These are phyloP conservation scores for Trametes cinnabarina DNA, from an alignment of 768 basidiomycete genomes.

Conservation along the genomic window DNA sequence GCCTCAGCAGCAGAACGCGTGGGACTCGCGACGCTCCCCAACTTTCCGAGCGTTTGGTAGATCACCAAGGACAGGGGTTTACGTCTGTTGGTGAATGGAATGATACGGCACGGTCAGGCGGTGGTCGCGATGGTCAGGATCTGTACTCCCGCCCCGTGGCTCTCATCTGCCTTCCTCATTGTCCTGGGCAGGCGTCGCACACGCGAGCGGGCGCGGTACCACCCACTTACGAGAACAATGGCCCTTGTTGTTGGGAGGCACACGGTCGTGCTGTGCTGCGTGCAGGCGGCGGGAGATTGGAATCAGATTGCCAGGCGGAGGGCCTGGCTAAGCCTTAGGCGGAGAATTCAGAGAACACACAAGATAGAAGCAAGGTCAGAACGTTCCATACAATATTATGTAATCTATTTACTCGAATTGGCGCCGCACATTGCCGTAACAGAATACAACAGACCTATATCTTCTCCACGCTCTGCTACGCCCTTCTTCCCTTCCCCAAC, in stretches of 20 bases:
- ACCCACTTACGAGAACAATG: slow-evolving; percentile 7
- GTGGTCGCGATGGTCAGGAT: neutral
- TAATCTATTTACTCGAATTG: slow-evolving; percentile 25
- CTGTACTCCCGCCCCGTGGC: neutral
- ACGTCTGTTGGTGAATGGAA: slow-evolving; percentile 17
- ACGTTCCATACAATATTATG: slow-evolving; percentile 25
- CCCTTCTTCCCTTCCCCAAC: slow-evolving; percentile 23
- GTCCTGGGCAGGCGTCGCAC: neutral
- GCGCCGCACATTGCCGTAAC: slow-evolving; percentile 27
- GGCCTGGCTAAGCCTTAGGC: slow-evolving; percentile 1
- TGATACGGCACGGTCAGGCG: slow-evolving; percentile 12
- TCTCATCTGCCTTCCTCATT: neutral
- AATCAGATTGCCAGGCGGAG: slow-evolving; percentile 16
- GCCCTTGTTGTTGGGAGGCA: neutral
- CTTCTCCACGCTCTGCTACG: slow-evolving; percentile 27
- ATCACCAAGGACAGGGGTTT: slow-evolving; percentile 18
- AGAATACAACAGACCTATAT: slow-evolving; percentile 31
- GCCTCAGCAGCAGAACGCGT: neutral
- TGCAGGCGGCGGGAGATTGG: slow-evolving; percentile 9
- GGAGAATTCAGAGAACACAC: slow-evolving; percentile 12
- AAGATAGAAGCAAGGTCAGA: slow-evolving; percentile 18
- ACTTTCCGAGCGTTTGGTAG: slow-evolving; percentile 16
- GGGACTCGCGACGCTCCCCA: slow-evolving; percentile 13
- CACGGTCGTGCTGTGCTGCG: slow-evolving; percentile 1
- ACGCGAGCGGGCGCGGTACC: neutral